Evolutionary conservation across 78 protist genomes (phyloP), one percentile per base, ranked within the genome.

Genomic region (Trichosphaerium sp.): DNA sequence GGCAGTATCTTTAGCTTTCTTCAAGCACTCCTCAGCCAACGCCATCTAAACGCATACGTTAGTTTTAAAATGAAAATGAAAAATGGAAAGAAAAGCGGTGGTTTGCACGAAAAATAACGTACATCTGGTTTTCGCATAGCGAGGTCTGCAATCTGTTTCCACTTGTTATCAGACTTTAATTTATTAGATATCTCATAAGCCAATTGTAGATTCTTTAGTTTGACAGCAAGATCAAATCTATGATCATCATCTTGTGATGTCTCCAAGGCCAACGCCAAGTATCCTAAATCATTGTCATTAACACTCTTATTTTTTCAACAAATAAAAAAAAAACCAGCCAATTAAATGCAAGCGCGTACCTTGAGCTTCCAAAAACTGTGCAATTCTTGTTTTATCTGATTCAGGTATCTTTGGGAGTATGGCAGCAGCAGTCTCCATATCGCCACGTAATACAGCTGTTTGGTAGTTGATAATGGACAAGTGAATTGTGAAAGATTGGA

Each of bases 221-320:
- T 69, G 31, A 92, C 44, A 2, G 98, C 95, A 32, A 95, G 84
- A 56, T 93, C 96, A 63, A 93, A 92, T 21, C 48, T 61, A 68
- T 91, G 96, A 41, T 95, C 97, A 1, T 63, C 62, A 41, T 95
- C 98, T 7, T 55, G n/a, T 7, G 94, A 72, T 23, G 92, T 78
- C 1, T 52, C 83, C 25, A 95, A 82, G 14, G 98, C 97, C 57
- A 72, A 80, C 56, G 63, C 81, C 42, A n/a, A 6, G 65, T 61
- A 51, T n/a, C 74, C 77, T 43, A 44, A 40, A 2, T n/a, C n/a
- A n/a, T n/a, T n/a, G n/a, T n/a, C n/a, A n/a, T n/a, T n/a, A n/a
- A n/a, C n/a, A n/a, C n/a, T 12, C 44, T 8, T 32, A 15, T 60
- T 60, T 18, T n/a, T 44, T 44, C 18, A 44, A 44, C 21, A 44